Evolutionary conservation across 2,329 filamentous ascomycete genomes (phyloP), one percentile per base, ranked within the genome.

Genomic region (Nectriaceae sp.): DNA sequence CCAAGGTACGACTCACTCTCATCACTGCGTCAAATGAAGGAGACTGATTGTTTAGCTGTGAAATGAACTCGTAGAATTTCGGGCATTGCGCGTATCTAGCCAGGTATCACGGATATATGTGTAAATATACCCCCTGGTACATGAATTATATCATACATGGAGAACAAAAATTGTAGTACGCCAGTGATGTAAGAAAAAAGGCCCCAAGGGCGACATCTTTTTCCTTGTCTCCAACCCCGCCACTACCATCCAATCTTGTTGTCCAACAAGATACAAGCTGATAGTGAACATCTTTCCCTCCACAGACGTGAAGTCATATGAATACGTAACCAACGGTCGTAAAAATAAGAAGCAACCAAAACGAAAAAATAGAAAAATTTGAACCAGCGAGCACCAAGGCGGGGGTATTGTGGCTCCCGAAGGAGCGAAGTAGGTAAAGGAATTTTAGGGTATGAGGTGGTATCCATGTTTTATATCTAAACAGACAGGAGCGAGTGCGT

Each of bases 401-500:
- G 24, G 47, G 60, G 60, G 57, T 62, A 61, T 62, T 54, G 54
- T 51, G 49, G 46, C 52, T 52, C 46, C 60, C 47, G 20, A 2
- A 40, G 29, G 39, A 52, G 50, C 38, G 45, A 54, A 40, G 41
- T 26, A 37, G 11, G 22, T 40, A 26, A 46, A 16, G 19, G 24
- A 37, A 47, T 15, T 21, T 42, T 44, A 20, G 24, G 21, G 41
- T 46, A 47, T 47, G 45, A 47, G 41, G 43, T 52, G 48, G 46
- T 52, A 59, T 61, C 54, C 49, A 52, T 53, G 31, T 52, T 5
- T 5, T 47, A 40, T 47, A 57, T 47, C 44, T 53, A 59, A 53
- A 45, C 57, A 53, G 54, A 43, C 38, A 54, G 33, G 33, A 57
- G 41, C 21, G 41, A 44, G 40, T 42, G 33, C 38, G 35, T 40